These are phyloP conservation scores for Kwoniella pini DNA, from an alignment of 768 basidiomycete species.

Conservation along the genomic window DNA sequence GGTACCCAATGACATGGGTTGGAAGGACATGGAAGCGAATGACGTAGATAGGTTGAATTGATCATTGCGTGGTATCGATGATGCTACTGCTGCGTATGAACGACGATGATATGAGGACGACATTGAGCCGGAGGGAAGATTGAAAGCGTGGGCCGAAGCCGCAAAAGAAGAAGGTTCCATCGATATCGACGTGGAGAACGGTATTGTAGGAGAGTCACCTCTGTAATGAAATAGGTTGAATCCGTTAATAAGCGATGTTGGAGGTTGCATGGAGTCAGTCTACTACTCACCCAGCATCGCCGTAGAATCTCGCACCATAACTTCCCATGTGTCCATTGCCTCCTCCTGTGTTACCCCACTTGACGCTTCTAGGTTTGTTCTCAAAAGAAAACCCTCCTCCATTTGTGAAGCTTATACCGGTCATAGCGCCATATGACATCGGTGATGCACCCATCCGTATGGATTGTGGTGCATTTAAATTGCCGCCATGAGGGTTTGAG, in stretches of 20 bases:
- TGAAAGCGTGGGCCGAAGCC: constrained; percentile 37
- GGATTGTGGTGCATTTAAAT: constrained; percentile 16
- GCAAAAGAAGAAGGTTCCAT: constrained; percentile 47
- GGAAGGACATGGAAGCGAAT: constrained; percentile 44
- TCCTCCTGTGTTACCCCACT: constrained; percentile 28
- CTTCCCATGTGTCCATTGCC: constrained; percentile 37
- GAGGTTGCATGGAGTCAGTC: no score
- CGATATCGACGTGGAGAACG: constrained; percentile 45
- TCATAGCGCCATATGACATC: constrained; percentile 44
- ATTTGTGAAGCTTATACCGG: constrained; percentile 46
- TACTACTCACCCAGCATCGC: constrained; percentile 45
- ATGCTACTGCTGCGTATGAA: constrained; percentile 42
- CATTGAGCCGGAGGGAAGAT: constrained; percentile 34
- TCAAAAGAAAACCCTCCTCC: constrained; percentile 46
- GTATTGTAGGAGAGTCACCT: constrained; percentile 35
- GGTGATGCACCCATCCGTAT: constrained; percentile 35
- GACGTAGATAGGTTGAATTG: constrained; percentile 35
- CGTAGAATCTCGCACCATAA: constrained; percentile 49
- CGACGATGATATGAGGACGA: constrained; percentile 44
- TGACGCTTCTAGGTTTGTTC: constrained; percentile 26
- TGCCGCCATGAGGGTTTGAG: constrained; percentile 10
- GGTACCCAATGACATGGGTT: constrained; percentile 38
- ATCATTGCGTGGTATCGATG: constrained; percentile 7
- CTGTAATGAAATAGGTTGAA: constrained; percentile 8
- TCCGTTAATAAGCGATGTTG: no score